Evolutionary conservation across 2,329 filamentous ascomycete species (phyloP), one percentile per base, ranked within the genome.

Genomic region (Myriosclerotinia curreyana): DNA sequence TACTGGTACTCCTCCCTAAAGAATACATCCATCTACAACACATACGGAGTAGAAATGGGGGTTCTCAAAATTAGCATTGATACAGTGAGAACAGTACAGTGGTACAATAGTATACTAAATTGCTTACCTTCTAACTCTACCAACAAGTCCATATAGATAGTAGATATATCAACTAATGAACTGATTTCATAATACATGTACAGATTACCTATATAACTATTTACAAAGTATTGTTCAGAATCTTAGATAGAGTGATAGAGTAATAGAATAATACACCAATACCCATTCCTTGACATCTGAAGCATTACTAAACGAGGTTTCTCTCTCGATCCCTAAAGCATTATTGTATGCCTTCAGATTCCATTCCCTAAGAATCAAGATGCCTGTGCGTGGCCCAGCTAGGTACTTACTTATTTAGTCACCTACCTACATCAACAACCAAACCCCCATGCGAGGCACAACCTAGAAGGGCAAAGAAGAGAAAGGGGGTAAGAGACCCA

Each of bases 371-470:
- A n/a, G n/a, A n/a, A n/a, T n/a, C n/a, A n/a, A 40, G 22, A 56
- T 15, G 31, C 49, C 51, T 48, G 55, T 59, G 55, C 55, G 55
- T 48, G 55, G 55, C 55, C 55, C 55, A 59, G 42, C 55, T 31
- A 31, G 28, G 12, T n/a, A n/a, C n/a, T n/a, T n/a, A n/a, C n/a
- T n/a, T n/a, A 9, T 59, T 38, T 59, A 59, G 55, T 59, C 53
- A 55, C 53, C 38, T 36, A 38, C 42, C 55, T 34, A 48, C 44
- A 58, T n/a, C n/a, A n/a, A n/a, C n/a, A n/a, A n/a, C n/a, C n/a
- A n/a, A n/a, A n/a, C n/a, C n/a, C 55, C 55, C 55, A 59, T 59
- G 55, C 42, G 55, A 48, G 55, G 55, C 42, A 59, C 42, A n/a
- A 36, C 55, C 55, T 36, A 15, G 42, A 59, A 22, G 46, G 55